These are phyloP conservation scores for Yamadazyma aaseri DNA, from an alignment of 1,139 yeast species.

Conservation along the genomic window DNA sequence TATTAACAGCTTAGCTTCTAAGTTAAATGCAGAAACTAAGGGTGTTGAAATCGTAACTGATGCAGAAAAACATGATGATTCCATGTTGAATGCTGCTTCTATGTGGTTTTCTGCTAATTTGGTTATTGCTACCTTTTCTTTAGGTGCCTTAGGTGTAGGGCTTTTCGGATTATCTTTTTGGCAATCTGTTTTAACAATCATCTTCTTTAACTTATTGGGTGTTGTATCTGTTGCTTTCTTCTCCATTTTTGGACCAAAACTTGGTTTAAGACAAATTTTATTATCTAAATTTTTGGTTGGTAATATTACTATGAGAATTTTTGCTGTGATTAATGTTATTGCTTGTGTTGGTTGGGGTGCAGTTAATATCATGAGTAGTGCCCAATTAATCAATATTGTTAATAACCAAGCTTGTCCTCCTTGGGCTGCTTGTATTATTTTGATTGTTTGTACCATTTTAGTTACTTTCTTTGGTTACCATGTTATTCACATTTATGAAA, in stretches of 20 bases:
- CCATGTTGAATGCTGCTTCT: constrained; percentile 69
- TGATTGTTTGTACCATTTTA: constrained; percentile 64
- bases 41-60: constrained; percentile 71
- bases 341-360: constrained; percentile 98
- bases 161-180: constrained; percentile 60
- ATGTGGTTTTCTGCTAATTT: constrained; percentile 95
- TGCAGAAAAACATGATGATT: constrained; percentile 60
- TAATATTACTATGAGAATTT: constrained; percentile 69
- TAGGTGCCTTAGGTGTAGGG: constrained; percentile 76
- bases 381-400: constrained; percentile 77
- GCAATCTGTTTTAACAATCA: constrained; percentile 58
- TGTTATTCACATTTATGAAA: constrained; percentile 78
- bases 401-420: constrained; percentile 74
- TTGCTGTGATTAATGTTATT: constrained; percentile 72
- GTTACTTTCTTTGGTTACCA: constrained; percentile 87
- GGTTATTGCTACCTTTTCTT: constrained; percentile 79
- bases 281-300: constrained; percentile 79
- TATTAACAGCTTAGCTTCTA: constrained; percentile 29
- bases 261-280: constrained; percentile 88
- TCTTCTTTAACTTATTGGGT: constrained; percentile 76
- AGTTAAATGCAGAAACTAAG: constrained; percentile 57
- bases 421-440: constrained; percentile 85
- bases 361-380: constrained; percentile 86
- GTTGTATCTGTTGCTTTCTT: constrained; percentile 77
- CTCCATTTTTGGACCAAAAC: constrained; percentile 78